phyloP scores from a whole-genome alignment of 1,139 yeast genomes.

The Blastobotrys malaysiensis region DNA sequence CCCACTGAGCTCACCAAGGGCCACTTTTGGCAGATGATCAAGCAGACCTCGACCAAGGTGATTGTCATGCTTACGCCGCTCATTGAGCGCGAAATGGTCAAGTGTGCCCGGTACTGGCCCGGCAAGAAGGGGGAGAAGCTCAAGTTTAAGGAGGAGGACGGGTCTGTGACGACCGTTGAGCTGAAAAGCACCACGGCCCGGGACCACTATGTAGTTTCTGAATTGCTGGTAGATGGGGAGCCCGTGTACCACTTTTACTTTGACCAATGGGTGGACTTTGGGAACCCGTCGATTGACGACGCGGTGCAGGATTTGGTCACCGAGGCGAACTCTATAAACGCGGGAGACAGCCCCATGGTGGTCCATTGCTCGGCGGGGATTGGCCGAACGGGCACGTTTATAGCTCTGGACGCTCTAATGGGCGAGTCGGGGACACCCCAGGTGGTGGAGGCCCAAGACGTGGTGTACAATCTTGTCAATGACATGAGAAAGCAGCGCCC shows the following conservation, averaged over 20 bases:
- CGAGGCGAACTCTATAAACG: conserved; percentile 26
- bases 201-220: conserved; percentile 4
- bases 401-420: conserved; percentile 56
- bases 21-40: conserved; percentile 88
- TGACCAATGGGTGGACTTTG: conserved; percentile 54
- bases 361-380: conserved; percentile 86
- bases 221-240: conserved; percentile 3
- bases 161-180: background rate
- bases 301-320: conserved; percentile 28
- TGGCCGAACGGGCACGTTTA: conserved; percentile 76
- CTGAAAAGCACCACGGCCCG: background rate
- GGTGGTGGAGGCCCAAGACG: conserved; percentile 18
- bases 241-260: conserved; percentile 49
- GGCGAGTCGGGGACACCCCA: conserved; percentile 8
- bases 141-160: background rate
- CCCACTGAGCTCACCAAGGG: conserved; percentile 57
- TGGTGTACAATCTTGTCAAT: conserved; percentile 38
- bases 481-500: conserved; percentile 50
- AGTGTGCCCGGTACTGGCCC: conserved; percentile 81
- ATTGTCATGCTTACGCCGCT: conserved; percentile 88
- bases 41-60: conserved; percentile 41
- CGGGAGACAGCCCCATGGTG: conserved; percentile 37
- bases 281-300: conserved; percentile 41
- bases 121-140: conserved; percentile 11
- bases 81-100: conserved; percentile 51